Percentiles rank a stretch among this genome's conserved stretches.
These are phyloP conservation scores for Metarhizium album DNA, from an alignment of 2,329 filamentous ascomycete genomes.

Conservation along the genomic window DNA sequence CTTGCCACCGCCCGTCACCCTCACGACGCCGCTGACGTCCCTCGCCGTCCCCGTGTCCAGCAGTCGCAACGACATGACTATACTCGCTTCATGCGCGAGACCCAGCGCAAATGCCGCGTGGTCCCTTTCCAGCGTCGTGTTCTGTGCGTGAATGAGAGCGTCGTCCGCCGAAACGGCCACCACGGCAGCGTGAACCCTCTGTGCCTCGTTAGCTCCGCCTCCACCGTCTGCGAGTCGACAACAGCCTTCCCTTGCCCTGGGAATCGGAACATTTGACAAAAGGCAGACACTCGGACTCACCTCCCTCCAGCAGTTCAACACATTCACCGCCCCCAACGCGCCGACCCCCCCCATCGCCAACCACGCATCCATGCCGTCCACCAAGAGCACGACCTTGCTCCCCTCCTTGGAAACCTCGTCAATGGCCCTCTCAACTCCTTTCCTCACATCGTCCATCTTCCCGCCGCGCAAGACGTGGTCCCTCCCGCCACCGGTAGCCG, in stretches of 20 bases:
- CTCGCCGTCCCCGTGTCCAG: slow-evolving; percentile 81
- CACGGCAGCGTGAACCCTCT: slow-evolving; percentile 56
- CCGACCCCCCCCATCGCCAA: slow-evolving; percentile 43
- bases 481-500: slow-evolving; percentile 3
- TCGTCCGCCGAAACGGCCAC: slow-evolving; percentile 62
- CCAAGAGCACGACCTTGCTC: slow-evolving; percentile 42
- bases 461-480: slow-evolving; percentile 19
- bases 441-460: slow-evolving; percentile 25
- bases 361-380: slow-evolving; percentile 56
- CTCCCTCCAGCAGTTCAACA: slow-evolving; percentile 50
- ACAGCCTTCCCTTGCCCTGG: too few species aligned
- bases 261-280: not conserved
- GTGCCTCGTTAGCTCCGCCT: not conserved
- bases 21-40: slow-evolving; percentile 81
- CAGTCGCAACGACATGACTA: slow-evolving; percentile 60
- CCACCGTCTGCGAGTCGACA: too few species aligned
- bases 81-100: slow-evolving; percentile 64
- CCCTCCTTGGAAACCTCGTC: slow-evolving; percentile 18
- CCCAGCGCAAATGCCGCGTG: slow-evolving; percentile 62
- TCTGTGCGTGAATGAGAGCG: slow-evolving; percentile 51
- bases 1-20: slow-evolving; percentile 52
- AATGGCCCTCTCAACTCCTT: slow-evolving; percentile 28
- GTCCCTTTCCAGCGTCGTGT: slow-evolving; percentile 57
- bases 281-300: slow-evolving; percentile 33
- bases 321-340: slow-evolving; percentile 38